Percentiles rank a stretch among this genome's conserved stretches.
These are phyloP conservation scores for Populus nigra DNA, from an alignment of 345 rosid genomes.

Conservation along the genomic window DNA sequence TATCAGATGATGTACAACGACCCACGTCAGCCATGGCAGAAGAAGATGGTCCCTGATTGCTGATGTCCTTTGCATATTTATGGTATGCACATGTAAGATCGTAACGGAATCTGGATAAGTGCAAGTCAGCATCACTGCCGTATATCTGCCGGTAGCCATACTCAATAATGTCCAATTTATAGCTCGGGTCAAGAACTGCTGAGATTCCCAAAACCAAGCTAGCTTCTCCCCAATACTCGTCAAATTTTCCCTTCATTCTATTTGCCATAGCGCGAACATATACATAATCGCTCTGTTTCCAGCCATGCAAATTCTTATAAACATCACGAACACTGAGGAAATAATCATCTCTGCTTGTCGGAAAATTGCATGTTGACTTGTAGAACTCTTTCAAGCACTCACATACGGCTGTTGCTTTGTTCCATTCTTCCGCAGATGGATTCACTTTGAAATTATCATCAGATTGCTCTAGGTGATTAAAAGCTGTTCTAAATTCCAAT, in stretches of 20 bases:
- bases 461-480: neutral
- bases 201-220: neutral
- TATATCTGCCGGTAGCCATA: neutral
- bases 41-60: neutral
- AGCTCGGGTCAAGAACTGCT: neutral
- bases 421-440: neutral
- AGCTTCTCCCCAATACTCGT: neutral
- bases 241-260: neutral
- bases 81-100: neutral
- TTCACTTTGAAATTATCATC: neutral
- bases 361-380: neutral
- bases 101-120: neutral
- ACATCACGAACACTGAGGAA: neutral
- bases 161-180: neutral
- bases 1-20: neutral
- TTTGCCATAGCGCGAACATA: neutral
- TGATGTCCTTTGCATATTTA: neutral
- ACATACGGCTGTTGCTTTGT: neutral
- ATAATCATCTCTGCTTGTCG: neutral
- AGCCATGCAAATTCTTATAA: neutral
- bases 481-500: neutral
- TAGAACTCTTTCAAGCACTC: neutral
- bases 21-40: neutral
- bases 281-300: neutral
- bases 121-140: neutral